Base-by-base conservation (phyloP, 306 rosid genomes). In the Cucurbita argyrosperma region DNA sequence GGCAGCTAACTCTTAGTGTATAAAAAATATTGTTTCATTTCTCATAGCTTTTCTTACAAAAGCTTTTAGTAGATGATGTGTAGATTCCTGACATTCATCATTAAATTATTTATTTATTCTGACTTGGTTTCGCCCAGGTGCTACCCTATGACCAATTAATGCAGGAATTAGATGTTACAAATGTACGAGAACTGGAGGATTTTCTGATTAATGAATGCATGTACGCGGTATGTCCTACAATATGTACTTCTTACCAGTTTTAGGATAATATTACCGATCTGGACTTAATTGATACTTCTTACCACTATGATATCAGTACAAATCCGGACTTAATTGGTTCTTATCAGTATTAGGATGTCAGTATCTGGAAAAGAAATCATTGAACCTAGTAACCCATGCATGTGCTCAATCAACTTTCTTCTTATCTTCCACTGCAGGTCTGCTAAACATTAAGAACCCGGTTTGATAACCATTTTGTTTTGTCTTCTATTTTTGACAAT, bases 151-250 rank as follows among this genome's bases (percentile, higher is more conserved):
- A 88, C 76, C 88, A 88, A 78, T 86, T 94, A 66, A 90, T 94
- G 96, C 96, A 86, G 82, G 96, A 90, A 83, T 78, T 94, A 73
- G 98, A 94, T 76, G 88, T 94, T 75, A 83, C 84, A 60, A 91
- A 90, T 87, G 95, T 89, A 35, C 87, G 99, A 18, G 90, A 81
- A 78, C 97, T 91, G 43, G 97, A 94, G 88, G 96, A 94, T 82
- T 94, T 94, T 85, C 90, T 94, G 70, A 94, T 94, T 79, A 91
- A 94, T 65, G 97, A 88, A 82, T 94, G 99, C 95, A 94, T 94
- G 97, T 88, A 94, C 81, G 92, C 87, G 96, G 99, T 94, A 91
- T 65, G 72, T 76, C 77, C 66, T 78, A 81, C 37, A 64, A 47
- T 72, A 1, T 54, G 68, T 45, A 35, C 72, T 74, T 40, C 39